Evolutionary conservation across 140 eudicot genomes (phyloP), one percentile per base, ranked within the genome.

Genomic region (Stevia rebaudiana): DNA sequence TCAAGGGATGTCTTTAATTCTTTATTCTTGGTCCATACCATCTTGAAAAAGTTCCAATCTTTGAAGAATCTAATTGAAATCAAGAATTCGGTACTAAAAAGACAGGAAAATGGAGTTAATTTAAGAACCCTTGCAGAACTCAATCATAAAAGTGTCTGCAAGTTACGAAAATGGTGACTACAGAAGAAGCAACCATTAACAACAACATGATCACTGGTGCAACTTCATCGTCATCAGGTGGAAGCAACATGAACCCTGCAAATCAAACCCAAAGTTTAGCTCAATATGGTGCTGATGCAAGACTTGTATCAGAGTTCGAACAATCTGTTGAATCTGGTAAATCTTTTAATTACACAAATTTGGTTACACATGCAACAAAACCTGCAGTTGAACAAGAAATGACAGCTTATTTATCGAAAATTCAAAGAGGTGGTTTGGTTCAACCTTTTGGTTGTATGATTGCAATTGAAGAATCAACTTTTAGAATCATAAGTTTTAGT

Each of bases 391-490:
- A 73, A 25, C 71, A 83, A 6, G 49, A 86, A 50, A 70, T 86
- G 76, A 67, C 53, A 69, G 80, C 83, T 76, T 86, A 86, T 61
- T 70, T 86, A 21, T 58, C 73, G 0, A 74, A 46, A 48, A 76
- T 86, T 3, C 95, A 86, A 57, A 80, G 95, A 76, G 95, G 95
- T 70, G 86, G 95, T 2, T 67, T 78, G 7, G 71, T 83, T 22
- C 91, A 86, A 57, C 80, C 95, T 19, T 73, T 80, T 83, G 95
- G 95, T 40, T 81, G 95, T 76, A 62, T 86, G 87, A 48, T 83
- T 80, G 86, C 86, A 23, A 33, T 86, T 64, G 82, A 83, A 56
- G 88, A 79, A 50, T 73, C 85, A 65, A 72, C 52, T 40, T 86
- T 81, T 61, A 64, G 49, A 2, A 72, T 86, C 61, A 71, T 86